These are phyloP conservation scores for Trichoderma koningiopsis DNA, from an alignment of 2,329 filamentous ascomycete species.

Conservation along the genomic window DNA sequence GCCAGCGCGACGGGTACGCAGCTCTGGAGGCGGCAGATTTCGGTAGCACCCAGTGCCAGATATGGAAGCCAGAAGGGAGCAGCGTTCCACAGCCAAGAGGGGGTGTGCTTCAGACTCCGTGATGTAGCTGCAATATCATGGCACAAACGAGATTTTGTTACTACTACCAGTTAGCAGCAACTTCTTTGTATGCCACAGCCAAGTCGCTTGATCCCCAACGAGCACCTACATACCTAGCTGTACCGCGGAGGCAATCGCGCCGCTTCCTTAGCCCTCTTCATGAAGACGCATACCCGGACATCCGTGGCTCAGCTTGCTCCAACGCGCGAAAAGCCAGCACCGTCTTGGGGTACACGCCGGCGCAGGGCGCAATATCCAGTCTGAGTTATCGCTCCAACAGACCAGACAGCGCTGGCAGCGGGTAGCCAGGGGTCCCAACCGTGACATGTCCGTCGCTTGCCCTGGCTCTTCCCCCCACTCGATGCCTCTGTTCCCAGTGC, in stretches of 20 bases:
- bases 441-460: conserved; percentile 20
- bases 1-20: conserved; percentile 14
- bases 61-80: conserved; percentile 2
- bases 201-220: neutral
- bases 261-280: neutral
- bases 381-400: conserved; percentile 1
- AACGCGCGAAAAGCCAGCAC: neutral
- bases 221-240: neutral
- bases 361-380: conserved; percentile 17
- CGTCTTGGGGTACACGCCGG: neutral
- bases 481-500: neutral
- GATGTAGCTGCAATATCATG: neutral
- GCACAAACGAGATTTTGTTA: neutral
- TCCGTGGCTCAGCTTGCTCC: conserved; percentile 13
- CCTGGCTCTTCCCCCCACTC: neutral
- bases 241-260: neutral
- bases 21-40: conserved; percentile 21
- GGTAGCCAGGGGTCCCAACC: conserved; percentile 16
- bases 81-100: neutral
- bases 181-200: neutral
- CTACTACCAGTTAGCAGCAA: neutral
- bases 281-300: neutral
- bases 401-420: conserved; percentile 10
- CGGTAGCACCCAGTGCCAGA: conserved; percentile 8
- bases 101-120: conserved; percentile 3